A percentile compares a stretch with the other conserved stretches of the same genome.
phyloP scores from a whole-genome alignment of 2,329 filamentous ascomycete genomes.

The Fusarium chaquense region DNA sequence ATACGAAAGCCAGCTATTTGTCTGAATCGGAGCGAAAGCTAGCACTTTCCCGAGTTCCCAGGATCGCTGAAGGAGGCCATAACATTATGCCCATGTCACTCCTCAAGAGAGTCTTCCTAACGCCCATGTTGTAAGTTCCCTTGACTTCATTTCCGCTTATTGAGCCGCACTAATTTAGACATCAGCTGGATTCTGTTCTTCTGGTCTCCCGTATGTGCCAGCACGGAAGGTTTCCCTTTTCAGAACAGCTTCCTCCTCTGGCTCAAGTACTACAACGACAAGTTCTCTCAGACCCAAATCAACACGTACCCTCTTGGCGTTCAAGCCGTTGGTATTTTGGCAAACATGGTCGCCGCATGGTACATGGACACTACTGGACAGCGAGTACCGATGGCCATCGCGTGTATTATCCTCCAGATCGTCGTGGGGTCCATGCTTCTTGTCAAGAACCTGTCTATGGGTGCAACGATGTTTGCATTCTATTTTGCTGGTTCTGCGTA shows the following conservation, averaged over 20 bases:
- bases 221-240: conserved; percentile 37
- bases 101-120: conserved; percentile 45
- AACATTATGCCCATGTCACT: conserved; percentile 49
- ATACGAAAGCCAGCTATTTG: conserved; percentile 52
- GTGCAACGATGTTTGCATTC: conserved; percentile 39
- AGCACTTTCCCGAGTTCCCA: conserved; percentile 48
- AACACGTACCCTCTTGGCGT: conserved; percentile 46
- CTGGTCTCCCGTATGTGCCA: conserved; percentile 50
- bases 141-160: rapidly evolving
- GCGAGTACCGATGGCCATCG: conserved; percentile 31
- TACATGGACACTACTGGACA: conserved; percentile 40
- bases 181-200: conserved; percentile 54
- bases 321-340: conserved; percentile 45
- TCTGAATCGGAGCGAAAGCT: conserved; percentile 50
- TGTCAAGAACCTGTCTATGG: conserved; percentile 34
- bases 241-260: conserved; percentile 46
- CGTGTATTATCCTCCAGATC: conserved; percentile 34
- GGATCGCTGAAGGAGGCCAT: conserved; percentile 51
- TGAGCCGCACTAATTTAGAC: rapidly evolving
- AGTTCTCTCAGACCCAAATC: conserved; percentile 41
- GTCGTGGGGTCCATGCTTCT: conserved; percentile 39
- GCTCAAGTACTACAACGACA: conserved; percentile 40
- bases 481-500: conserved; percentile 45
- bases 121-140: conserved; percentile 46
- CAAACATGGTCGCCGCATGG: conserved; percentile 40